A percentile compares a stretch with the other conserved stretches of the same genome.
phyloP scores from a whole-genome alignment of 2,329 filamentous ascomycete species.

The Beauveria varroae region DNA sequence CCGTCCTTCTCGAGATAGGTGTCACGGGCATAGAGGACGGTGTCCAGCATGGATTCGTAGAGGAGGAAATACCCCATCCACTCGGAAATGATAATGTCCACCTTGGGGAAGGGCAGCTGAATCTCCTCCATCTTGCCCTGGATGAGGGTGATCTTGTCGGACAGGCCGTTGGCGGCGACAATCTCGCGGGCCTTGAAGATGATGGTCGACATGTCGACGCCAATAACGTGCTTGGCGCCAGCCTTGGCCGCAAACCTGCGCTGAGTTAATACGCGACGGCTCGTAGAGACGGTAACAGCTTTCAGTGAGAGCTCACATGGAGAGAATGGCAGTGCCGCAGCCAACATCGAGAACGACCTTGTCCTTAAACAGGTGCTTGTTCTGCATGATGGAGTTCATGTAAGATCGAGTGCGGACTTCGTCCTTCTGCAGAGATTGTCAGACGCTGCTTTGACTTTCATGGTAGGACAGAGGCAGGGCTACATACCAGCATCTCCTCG shows the following conservation, averaged over 20 bases:
- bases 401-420: conserved; percentile 95
- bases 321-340: conserved; percentile 94
- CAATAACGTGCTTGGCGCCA: conserved; percentile 96
- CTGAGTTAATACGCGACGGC: neutral
- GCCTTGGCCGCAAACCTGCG: conserved; percentile 90
- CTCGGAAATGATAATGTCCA: conserved; percentile 99
- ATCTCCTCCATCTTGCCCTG: conserved; percentile 99
- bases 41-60: conserved; percentile 99
- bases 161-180: conserved; percentile 82
- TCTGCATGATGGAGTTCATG: conserved; percentile 95
- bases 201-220: conserved; percentile 99
- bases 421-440: conserved; percentile 65
- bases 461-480: conserved; percentile 2
- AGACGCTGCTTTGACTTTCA: conserved; percentile 9
- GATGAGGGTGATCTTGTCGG: conserved; percentile 92
- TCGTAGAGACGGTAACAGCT: neutral
- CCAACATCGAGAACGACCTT: conserved; percentile 89
- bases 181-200: conserved; percentile 98
- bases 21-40: conserved; percentile 92
- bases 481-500: conserved; percentile 92
- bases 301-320: conserved; percentile 62
- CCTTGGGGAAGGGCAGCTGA: conserved; percentile 82
- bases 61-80: conserved; percentile 99
- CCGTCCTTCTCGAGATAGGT: conserved; percentile 80
- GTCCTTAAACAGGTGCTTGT: conserved; percentile 84